phyloP scores from a whole-genome alignment of 1,284 basidiomycete genomes.

The Ustilago tritici region DNA sequence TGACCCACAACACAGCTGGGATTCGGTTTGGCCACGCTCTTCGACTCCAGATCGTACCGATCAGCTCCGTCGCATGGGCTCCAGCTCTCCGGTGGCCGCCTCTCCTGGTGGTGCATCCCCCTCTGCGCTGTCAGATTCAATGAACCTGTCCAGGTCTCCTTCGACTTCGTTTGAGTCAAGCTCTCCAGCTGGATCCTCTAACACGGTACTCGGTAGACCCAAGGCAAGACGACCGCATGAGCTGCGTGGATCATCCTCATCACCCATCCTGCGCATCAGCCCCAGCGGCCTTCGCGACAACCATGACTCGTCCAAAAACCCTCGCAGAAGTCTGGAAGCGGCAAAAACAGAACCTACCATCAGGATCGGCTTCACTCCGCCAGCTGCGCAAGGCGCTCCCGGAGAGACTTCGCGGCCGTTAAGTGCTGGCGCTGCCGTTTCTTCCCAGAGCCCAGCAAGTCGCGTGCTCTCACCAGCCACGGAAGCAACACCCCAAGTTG shows the following conservation, averaged over 20 bases:
- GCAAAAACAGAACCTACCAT: slow-evolving; percentile 36
- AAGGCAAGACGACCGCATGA: slow-evolving; percentile 51
- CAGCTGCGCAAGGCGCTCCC: slow-evolving; percentile 4
- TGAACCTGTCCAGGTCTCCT: slow-evolving; percentile 41
- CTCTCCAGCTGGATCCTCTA: slow-evolving; percentile 28
- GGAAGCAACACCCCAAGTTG: slow-evolving; percentile 40
- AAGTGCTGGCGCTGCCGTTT: slow-evolving; percentile 7
- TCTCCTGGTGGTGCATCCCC: slow-evolving; percentile 39
- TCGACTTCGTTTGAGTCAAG: slow-evolving; percentile 37
- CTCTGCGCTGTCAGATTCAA: slow-evolving; percentile 26
- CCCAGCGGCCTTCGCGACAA: slow-evolving; percentile 30
- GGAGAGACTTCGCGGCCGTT: slow-evolving; percentile 12
- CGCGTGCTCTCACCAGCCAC: slow-evolving; percentile 39
- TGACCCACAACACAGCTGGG: slow-evolving; percentile 56
- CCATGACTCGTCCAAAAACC: slow-evolving; percentile 27
- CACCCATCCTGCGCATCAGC: slow-evolving; percentile 38
- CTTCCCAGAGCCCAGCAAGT: slow-evolving; percentile 32
- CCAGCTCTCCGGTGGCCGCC: slow-evolving; percentile 34
- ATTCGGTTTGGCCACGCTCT: slow-evolving; percentile 59
- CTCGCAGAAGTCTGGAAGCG: slow-evolving; percentile 38
- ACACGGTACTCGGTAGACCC: slow-evolving; percentile 34
- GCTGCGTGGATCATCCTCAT: slow-evolving; percentile 44
- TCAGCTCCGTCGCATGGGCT: slow-evolving; percentile 41
- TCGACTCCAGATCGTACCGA: slow-evolving; percentile 44
- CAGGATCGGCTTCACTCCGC: slow-evolving; percentile 39